Conservation (phyloP, 2,329 filamentous ascomycete species). For the Cercospora sojina region DNA sequence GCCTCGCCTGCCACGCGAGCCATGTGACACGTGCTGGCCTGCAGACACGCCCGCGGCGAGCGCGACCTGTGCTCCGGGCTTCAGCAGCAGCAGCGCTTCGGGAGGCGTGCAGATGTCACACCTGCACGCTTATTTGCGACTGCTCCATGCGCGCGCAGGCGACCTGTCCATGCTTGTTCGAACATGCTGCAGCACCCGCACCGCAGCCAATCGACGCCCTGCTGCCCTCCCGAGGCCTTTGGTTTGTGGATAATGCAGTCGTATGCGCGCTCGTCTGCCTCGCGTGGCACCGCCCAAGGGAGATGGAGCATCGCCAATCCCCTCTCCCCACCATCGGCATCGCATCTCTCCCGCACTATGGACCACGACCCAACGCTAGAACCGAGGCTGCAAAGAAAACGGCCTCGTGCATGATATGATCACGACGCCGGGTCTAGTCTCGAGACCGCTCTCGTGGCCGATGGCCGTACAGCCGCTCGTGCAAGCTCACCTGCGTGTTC, state of each 20-base stretch:
- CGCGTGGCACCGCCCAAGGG: constrained; percentile 12
- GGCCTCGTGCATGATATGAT: neutral
- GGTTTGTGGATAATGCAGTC: constrained; percentile 17
- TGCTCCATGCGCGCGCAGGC: constrained; percentile 10
- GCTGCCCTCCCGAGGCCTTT: neutral
- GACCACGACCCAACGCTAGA: constrained; percentile 14
- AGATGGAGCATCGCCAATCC: constrained; percentile 12
- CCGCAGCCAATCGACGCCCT: constrained; percentile 10
- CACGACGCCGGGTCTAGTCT: constrained; percentile 9
- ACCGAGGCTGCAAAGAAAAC: constrained; percentile 15
- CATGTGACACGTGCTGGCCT: neutral
- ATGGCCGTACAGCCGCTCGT: constrained; percentile 5
- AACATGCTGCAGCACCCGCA: constrained; percentile 2
- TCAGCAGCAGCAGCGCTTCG: constrained; percentile 3
- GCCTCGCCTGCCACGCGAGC: neutral
- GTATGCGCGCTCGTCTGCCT: constrained; percentile 8
- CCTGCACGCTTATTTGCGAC: constrained; percentile 11
- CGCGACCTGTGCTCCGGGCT: neutral
- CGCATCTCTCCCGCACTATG: constrained; percentile 8
- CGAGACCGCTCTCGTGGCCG: constrained; percentile 15
- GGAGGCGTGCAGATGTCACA: constrained; percentile 25
- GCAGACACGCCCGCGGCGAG: neutral
- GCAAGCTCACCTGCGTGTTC: neutral
- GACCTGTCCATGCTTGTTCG: neutral
- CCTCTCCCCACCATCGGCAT: constrained; percentile 4